Evolutionary conservation across 106 monocot genomes (phyloP).

Genomic region (Apostasia shenzhenica): DNA sequence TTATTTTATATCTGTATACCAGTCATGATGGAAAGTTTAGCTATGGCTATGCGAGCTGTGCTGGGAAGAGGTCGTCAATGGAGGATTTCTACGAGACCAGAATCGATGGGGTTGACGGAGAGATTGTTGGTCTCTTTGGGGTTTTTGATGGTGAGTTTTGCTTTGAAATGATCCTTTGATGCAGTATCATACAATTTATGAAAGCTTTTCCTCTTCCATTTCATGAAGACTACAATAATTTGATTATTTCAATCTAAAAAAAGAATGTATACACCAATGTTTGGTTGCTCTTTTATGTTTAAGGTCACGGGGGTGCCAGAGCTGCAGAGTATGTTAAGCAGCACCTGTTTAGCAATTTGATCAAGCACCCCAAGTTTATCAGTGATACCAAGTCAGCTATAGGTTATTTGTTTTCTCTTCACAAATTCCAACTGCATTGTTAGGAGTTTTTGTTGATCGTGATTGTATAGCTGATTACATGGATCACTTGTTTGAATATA

Average conservation of each 20-base stretch:
- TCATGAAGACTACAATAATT: too few species aligned
- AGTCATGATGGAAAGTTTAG: constrained; percentile 50
- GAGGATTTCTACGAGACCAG: constrained; percentile 54
- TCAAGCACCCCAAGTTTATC: constrained; percentile 59
- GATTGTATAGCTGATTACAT: not conserved
- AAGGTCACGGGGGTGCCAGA: constrained; percentile 68
- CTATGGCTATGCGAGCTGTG: constrained; percentile 52
- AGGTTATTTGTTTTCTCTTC: constrained; percentile 20
- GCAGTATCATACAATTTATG: not conserved
- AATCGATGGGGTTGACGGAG: constrained; percentile 41
- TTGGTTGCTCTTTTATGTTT: not conserved
- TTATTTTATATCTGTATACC: constrained; percentile 3
- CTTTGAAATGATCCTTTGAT: not conserved
- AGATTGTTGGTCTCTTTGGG: constrained; percentile 50
- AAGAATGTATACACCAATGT: too few species aligned
- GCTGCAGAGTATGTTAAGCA: constrained; percentile 72
- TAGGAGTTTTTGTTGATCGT: not conserved
- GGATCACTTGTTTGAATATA: not conserved
- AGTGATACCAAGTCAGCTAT: constrained; percentile 66
- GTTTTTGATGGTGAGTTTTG: constrained; percentile 48
- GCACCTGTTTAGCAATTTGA: constrained; percentile 70
- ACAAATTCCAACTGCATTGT: too few species aligned
- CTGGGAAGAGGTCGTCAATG: constrained; percentile 53
- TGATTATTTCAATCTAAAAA: not conserved
- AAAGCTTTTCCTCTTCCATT: not conserved